These are phyloP conservation scores for Apophysomyces elegans DNA, from an alignment of 371 early-diverging fungal species.

Conservation along the genomic window DNA sequence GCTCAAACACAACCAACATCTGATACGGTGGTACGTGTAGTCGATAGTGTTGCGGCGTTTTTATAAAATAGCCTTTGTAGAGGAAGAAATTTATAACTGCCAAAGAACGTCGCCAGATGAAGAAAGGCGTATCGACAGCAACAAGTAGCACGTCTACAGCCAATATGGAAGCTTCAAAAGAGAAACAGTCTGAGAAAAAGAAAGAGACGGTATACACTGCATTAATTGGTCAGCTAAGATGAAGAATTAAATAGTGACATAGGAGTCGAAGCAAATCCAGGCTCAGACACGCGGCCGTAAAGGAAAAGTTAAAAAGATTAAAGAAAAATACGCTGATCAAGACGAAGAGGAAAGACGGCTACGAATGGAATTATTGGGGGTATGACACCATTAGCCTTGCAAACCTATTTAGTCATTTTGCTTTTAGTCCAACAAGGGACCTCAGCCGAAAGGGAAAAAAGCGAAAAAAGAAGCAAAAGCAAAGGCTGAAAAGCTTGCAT, in stretches of 20 bases:
- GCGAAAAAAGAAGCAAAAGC: slow-evolving; percentile 65
- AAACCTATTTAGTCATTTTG: background rate
- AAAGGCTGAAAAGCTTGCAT: slow-evolving; percentile 45
- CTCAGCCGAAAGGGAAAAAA: slow-evolving; percentile 76
- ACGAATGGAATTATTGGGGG: slow-evolving; percentile 81
- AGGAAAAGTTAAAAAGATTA: slow-evolving; percentile 88
- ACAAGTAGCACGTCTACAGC: slow-evolving; percentile 22
- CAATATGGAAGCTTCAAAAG: slow-evolving; percentile 1
- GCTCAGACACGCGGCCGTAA: slow-evolving; percentile 79
- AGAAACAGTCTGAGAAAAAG: slow-evolving; percentile 16
- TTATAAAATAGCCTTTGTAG: slow-evolving; percentile 11
- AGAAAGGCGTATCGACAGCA: slow-evolving; percentile 52
- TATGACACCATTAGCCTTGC: slow-evolving; percentile 32
- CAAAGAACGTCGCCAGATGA: slow-evolving; percentile 77
- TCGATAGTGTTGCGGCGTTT: background rate
- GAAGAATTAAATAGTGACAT: too few species aligned
- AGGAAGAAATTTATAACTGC: slow-evolving; percentile 66
- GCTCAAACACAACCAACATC: slow-evolving; percentile 13
- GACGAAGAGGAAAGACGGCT: slow-evolving; percentile 90
- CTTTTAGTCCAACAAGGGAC: slow-evolving; percentile 68
- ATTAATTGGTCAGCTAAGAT: slow-evolving; percentile 9
- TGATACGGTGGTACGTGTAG: slow-evolving; percentile 15
- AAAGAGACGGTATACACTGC: slow-evolving; percentile 16
- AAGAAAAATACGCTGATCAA: slow-evolving; percentile 92
- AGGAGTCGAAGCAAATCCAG: slow-evolving; percentile 24